A percentile compares a stretch with the other conserved stretches of the same genome.
These are phyloP conservation scores for Mallotus repandus DNA, from an alignment of 441 rosid genomes.

Conservation along the genomic window DNA sequence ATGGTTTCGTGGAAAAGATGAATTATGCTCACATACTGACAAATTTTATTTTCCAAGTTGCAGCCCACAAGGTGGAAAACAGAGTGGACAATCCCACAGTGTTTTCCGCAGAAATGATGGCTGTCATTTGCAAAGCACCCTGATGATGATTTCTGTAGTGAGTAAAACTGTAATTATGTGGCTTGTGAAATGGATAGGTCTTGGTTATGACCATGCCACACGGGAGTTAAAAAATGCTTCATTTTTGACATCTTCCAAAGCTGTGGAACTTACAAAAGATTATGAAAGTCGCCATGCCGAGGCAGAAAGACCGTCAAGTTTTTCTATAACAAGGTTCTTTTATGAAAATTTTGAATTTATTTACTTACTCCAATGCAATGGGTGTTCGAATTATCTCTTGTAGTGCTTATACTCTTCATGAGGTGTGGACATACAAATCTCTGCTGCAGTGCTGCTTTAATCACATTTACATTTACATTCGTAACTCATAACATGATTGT, in stretches of 20 bases:
- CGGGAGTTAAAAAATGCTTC: conserved; percentile 39
- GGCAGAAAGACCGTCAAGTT: conserved; percentile 1
- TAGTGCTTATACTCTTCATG: neutral
- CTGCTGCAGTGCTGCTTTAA: neutral
- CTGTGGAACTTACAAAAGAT: conserved; percentile 26
- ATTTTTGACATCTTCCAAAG: conserved; percentile 26
- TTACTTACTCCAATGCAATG: neutral
- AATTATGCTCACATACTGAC: neutral
- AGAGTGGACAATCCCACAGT: conserved; percentile 35
- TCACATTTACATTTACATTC: too few relatives aligned
- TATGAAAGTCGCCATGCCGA: conserved; percentile 29
- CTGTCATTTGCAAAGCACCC: conserved; percentile 15
- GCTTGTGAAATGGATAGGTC: conserved; percentile 42
- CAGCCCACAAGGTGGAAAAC: conserved; percentile 29
- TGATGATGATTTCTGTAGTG: neutral
- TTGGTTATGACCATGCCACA: conserved; percentile 39
- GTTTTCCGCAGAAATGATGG: conserved; percentile 29
- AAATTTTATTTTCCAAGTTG: neutral
- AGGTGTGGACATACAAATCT: too few relatives aligned
- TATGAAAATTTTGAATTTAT: neutral
- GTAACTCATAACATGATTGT: too few relatives aligned
- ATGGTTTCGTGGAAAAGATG: neutral
- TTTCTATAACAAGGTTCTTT: conserved; percentile 18
- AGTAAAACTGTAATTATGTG: conserved; percentile 23
- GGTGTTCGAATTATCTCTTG: too few relatives aligned